Base-by-base conservation (phyloP, 106 monocot genomes). In the Apostasia ramifera region DNA sequence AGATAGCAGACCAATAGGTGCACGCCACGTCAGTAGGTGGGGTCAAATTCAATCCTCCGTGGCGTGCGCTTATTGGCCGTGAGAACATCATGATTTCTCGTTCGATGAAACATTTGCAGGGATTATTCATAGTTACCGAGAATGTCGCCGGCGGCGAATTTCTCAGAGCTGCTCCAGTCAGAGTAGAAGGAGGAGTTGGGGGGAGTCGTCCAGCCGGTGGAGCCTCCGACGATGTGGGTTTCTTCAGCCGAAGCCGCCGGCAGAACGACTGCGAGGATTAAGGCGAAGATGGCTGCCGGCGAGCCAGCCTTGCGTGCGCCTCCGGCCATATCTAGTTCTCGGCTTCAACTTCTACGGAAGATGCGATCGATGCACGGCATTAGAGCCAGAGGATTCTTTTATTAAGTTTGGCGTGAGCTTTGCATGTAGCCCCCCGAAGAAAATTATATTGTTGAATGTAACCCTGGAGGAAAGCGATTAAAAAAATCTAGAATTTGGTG, bases 181-280 rank as follows among this genome's bases (percentile, higher is more conserved):
- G 62, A 37, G 59, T 70, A 55, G 26, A 26, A 26, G 14, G 73
- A 44, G 61, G 70, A 9, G 71, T 62, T 57, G 3, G 43, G 10
- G 13, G 67, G 67, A 7, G 71, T 55, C 12, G 43, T 76, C 81
- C 81, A 81, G 1, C 70, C 76, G 2, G 40, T 13, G 40, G 46
- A 5, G 53, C 48, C 76, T 3, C 81, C 81, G 3, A 81, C 81
- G 5, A 62, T 52, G 47, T 81, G 76, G 5, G 71, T 72, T 5
- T 71, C 54, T 1, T 47, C 39, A 0, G 64, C 63, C 44, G 3
- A 53, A 7, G 14, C 15, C n/a, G 56, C 44, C 50, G 50, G 8
- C 38, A 66, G 39, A 42, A 4, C 10, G 47, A 14, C 48, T 7
- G 51, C 47, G 4, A 10, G 38, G 8, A 11, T 39, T 39, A 51